These are phyloP conservation scores for Solanum okadae DNA, from an alignment of 257 asterid species.

Conservation along the genomic window DNA sequence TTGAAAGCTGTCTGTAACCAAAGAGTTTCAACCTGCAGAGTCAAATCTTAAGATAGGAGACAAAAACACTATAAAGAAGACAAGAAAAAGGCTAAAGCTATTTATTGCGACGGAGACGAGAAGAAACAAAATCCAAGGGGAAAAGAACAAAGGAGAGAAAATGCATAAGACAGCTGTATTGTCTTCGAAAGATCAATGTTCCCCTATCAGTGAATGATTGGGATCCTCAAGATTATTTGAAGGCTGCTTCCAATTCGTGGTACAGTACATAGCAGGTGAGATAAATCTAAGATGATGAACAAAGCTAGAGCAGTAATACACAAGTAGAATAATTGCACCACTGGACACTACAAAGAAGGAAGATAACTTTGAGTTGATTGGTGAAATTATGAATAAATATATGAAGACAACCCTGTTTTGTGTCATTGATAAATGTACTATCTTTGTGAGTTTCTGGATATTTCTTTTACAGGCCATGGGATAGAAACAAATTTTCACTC, in stretches of 20 bases:
- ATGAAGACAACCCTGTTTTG: not conserved
- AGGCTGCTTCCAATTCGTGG: not conserved
- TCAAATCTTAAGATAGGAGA: not conserved
- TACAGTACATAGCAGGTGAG: not conserved
- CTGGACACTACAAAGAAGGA: not conserved
- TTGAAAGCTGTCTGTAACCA: not conserved
- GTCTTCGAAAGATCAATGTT: not conserved
- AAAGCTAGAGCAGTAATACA: not conserved
- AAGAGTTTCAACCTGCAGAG: not conserved
- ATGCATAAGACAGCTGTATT: not conserved
- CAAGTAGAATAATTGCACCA: not conserved
- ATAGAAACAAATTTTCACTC: not conserved
- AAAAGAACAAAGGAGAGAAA: not conserved
- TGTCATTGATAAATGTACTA: not conserved
- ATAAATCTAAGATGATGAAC: not conserved
- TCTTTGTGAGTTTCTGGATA: not conserved
- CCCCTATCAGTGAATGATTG: not conserved
- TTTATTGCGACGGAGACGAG: not conserved
- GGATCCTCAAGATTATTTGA: not conserved
- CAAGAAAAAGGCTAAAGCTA: not conserved
- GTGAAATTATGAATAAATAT: not conserved
- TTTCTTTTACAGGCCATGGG: not conserved
- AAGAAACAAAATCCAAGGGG: not conserved
- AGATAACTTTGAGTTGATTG: not conserved
- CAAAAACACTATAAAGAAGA: not conserved